These are phyloP conservation scores for Bryoglossum gracile DNA, from an alignment of 495 filamentous ascomycete genomes.

Conservation along the genomic window DNA sequence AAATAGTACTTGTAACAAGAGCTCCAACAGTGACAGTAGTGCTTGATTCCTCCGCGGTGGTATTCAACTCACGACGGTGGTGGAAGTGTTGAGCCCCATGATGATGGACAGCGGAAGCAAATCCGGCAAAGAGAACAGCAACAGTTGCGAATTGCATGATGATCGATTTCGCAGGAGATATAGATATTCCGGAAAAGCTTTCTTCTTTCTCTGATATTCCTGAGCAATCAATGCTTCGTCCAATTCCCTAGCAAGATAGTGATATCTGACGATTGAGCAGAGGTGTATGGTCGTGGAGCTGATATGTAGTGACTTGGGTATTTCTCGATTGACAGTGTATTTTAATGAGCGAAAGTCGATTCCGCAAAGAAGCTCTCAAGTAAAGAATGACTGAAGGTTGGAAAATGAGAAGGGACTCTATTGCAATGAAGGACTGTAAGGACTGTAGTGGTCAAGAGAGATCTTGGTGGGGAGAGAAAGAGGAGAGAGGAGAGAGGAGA, in stretches of 20 bases:
- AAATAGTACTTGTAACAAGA: slow-evolving; percentile 20
- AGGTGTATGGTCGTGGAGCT: slow-evolving; percentile 6
- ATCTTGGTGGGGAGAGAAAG: slow-evolving; percentile 22
- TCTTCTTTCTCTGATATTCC: slow-evolving; percentile 10
- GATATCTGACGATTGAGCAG: no score
- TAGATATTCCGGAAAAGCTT: slow-evolving; percentile 3
- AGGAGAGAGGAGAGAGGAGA: slow-evolving; percentile 11
- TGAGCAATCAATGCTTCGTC: slow-evolving; percentile 25
- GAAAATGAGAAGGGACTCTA: slow-evolving; percentile 13
- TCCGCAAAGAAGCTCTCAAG: slow-evolving; percentile 21
- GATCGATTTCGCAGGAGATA: background rate
- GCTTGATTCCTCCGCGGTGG: slow-evolving; percentile 5
- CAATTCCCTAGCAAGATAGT: background rate
- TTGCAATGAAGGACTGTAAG: slow-evolving; percentile 24
- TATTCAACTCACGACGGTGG: slow-evolving; percentile 20
- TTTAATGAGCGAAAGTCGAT: slow-evolving; percentile 29
- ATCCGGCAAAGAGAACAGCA: slow-evolving; percentile 40
- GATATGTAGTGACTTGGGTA: slow-evolving; percentile 4
- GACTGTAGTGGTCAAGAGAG: slow-evolving; percentile 25
- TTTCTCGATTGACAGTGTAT: slow-evolving; percentile 7
- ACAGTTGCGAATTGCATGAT: slow-evolving; percentile 38
- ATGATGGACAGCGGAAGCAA: slow-evolving; percentile 35
- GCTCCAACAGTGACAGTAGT: slow-evolving; percentile 33
- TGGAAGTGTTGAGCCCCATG: slow-evolving; percentile 30
- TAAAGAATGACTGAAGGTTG: slow-evolving; percentile 26